Evolutionary conservation across 371 early-diverging fungal species (phyloP).

Genomic region (Choanephora cucurbitarum): DNA sequence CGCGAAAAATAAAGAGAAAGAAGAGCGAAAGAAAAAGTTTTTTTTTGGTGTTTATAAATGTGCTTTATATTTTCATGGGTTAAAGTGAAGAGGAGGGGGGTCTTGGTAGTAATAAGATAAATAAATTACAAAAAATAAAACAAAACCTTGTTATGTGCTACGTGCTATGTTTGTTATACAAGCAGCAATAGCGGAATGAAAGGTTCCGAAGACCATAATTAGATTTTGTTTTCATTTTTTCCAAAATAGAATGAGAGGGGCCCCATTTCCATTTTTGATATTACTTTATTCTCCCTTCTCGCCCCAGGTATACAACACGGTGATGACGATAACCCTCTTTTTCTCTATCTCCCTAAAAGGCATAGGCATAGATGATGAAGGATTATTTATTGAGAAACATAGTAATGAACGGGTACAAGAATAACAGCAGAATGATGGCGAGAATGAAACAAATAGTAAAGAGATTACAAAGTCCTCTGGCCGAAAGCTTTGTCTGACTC

Average conservation of each 20-base stretch:
- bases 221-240: conserved; percentile 10
- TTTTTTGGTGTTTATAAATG: not conserved
- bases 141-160: conserved; percentile 1
- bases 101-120: not conserved
- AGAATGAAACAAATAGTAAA: conserved; percentile 17
- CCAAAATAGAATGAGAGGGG: conserved; percentile 1
- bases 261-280: not conserved
- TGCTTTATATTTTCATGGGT: not conserved
- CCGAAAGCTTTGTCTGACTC: not conserved
- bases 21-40: not conserved
- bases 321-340: too few relatives aligned
- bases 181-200: conserved; percentile 4
- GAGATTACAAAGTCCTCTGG: conserved; percentile 20
- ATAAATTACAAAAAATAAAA: not conserved
- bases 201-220: conserved; percentile 13
- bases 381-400: conserved; percentile 6
- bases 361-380: not conserved
- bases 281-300: not conserved
- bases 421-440: conserved; percentile 17
- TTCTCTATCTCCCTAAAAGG: too few relatives aligned
- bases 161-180: not conserved
- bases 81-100: too few relatives aligned
- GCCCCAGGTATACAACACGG: not conserved
- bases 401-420: conserved; percentile 21
- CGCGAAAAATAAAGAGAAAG: not conserved